Conservation (phyloP, 306 rosid genomes). For the Begonia masoniana region DNA sequence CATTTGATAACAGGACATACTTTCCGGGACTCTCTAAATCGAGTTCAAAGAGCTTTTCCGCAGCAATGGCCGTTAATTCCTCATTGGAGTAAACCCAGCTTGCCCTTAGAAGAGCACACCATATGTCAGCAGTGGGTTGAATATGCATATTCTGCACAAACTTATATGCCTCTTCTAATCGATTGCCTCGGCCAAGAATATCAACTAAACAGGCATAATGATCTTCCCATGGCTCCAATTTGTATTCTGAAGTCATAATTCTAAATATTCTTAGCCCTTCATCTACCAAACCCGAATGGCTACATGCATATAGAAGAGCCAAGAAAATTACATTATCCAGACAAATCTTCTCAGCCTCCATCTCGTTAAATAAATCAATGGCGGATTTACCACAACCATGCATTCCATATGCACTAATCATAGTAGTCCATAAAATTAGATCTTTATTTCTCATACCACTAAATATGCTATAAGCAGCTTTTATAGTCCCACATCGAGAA, state of each 20-base stretch:
- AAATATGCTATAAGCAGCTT: slow-evolving; percentile 34
- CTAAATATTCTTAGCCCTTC: slow-evolving; percentile 40
- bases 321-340: slow-evolving; percentile 69
- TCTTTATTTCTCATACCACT: slow-evolving; percentile 19
- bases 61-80: slow-evolving; percentile 50
- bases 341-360: slow-evolving; percentile 30
- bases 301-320: slow-evolving; percentile 61
- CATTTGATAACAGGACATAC: slow-evolving; percentile 50
- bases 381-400: slow-evolving; percentile 57
- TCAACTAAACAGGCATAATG: slow-evolving; percentile 68
- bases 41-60: slow-evolving; percentile 42
- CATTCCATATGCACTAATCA: slow-evolving; percentile 74
- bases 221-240: slow-evolving; percentile 66
- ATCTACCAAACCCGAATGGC: slow-evolving; percentile 63
- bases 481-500: slow-evolving; percentile 48
- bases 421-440: slow-evolving; percentile 49
- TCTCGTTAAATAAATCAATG: slow-evolving; percentile 33
- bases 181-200: slow-evolving; percentile 60
- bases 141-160: slow-evolving; percentile 38
- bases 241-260: slow-evolving; percentile 37
- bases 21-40: slow-evolving; percentile 52
- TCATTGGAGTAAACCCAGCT: slow-evolving; percentile 52
- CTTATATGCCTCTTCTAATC: slow-evolving; percentile 54
- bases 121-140: slow-evolving; percentile 47
- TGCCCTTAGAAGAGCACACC: slow-evolving; percentile 79